Evolutionary conservation across 202 grass and related monocot genomes (phyloP).

Genomic region (Digitaria exilis): DNA sequence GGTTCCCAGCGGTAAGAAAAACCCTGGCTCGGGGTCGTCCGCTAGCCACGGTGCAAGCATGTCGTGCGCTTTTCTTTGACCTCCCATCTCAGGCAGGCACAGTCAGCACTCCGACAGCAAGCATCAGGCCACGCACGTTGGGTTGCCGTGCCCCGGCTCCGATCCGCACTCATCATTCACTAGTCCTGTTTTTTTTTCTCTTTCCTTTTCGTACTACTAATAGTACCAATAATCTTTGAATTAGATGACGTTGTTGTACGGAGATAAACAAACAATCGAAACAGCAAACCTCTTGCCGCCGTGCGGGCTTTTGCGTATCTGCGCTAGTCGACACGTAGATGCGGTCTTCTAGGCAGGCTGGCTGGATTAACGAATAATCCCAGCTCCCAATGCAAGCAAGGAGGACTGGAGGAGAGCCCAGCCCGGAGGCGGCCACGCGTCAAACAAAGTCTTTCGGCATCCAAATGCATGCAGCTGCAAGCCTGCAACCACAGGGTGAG

Average conservation of each 20-base stretch:
- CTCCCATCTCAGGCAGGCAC: no score
- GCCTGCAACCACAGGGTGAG: not conserved
- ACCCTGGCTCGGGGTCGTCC: no score
- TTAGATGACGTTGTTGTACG: not conserved
- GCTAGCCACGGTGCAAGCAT: not conserved
- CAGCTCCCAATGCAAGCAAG: not conserved
- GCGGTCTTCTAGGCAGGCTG: slow-evolving; percentile 13
- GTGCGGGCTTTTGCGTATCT: slow-evolving; percentile 1
- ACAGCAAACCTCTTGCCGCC: not conserved
- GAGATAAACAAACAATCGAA: not conserved
- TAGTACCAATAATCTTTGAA: not conserved
- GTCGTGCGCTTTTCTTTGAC: slow-evolving; percentile 44
- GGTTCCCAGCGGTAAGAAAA: no score
- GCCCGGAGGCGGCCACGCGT: slow-evolving; percentile 4
- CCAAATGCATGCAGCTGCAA: no score
- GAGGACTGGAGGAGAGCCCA: no score
- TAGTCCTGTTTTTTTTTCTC: not conserved
- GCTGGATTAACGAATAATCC: slow-evolving; percentile 32
- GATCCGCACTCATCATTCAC: not conserved
- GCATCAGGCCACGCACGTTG: not conserved
- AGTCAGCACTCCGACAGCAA: not conserved
- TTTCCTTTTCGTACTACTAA: no score
- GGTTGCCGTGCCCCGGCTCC: not conserved
- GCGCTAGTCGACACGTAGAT: not conserved
- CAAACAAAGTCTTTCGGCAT: slow-evolving; percentile 39